Evolutionary conservation across 176 grass and related monocot species (phyloP).

Genomic region (Dendrocalamus sinicus): DNA sequence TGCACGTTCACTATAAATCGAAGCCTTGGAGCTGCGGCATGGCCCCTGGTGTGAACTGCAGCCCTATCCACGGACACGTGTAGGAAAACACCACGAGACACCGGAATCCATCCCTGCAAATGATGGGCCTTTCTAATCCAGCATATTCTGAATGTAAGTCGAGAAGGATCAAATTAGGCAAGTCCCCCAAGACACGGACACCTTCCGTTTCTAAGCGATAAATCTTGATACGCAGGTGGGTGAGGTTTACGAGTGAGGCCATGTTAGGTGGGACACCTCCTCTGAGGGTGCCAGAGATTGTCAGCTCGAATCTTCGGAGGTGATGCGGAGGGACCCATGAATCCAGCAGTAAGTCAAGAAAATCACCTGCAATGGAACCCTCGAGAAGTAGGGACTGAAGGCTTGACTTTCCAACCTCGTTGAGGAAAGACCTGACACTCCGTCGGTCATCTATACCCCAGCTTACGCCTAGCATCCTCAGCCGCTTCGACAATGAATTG

Average conservation of each 20-base stretch:
- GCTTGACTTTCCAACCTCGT: background rate
- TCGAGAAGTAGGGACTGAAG: slow-evolving; percentile 17
- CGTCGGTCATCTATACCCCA: too few relatives aligned
- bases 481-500: background rate
- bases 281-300: rapidly evolving
- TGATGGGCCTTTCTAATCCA: rapidly evolving
- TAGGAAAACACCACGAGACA: background rate
- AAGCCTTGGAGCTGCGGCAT: slow-evolving; percentile 19
- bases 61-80: background rate
- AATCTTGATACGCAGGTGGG: background rate
- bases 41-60: background rate
- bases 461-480: background rate
- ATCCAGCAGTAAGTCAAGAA: background rate
- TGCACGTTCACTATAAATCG: too few relatives aligned
- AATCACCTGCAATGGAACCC: background rate
- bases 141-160: background rate
- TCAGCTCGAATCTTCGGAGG: background rate
- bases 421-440: background rate
- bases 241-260: background rate
- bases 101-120: background rate
- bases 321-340: background rate
- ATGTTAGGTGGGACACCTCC: background rate
- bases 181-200: background rate
- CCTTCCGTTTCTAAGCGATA: rapidly evolving
- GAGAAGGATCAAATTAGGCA: background rate